phyloP scores from a whole-genome alignment of 2,329 filamentous ascomycete species.

The Penicillium sclerotiorum region DNA sequence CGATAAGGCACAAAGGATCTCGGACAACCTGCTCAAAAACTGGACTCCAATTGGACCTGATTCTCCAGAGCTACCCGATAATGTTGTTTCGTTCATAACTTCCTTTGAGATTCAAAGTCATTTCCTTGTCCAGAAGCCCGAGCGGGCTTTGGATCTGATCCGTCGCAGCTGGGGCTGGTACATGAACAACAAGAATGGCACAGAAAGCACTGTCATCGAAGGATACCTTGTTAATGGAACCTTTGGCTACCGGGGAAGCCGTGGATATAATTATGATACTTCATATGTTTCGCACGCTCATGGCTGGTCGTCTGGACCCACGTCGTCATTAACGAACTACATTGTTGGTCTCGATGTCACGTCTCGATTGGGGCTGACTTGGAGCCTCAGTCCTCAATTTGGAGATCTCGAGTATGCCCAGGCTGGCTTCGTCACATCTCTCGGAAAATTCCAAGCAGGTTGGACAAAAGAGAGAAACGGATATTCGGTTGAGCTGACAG shows the following conservation, averaged over 20 bases:
- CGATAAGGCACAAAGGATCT: slow-evolving; percentile 45
- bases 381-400: slow-evolving; percentile 49
- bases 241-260: slow-evolving; percentile 58
- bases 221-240: slow-evolving; percentile 60
- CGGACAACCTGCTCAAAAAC: slow-evolving; percentile 50
- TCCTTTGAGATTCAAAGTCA: slow-evolving; percentile 64
- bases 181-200: slow-evolving; percentile 59
- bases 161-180: slow-evolving; percentile 64
- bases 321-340: slow-evolving; percentile 48
- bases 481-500: slow-evolving; percentile 24
- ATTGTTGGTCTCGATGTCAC: slow-evolving; percentile 49
- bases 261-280: slow-evolving; percentile 56
- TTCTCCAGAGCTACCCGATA: slow-evolving; percentile 59
- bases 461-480: slow-evolving; percentile 19
- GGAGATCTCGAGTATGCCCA: slow-evolving; percentile 48
- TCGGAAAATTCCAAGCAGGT: slow-evolving; percentile 44
- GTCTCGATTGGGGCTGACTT: slow-evolving; percentile 43
- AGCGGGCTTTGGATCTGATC: slow-evolving; percentile 59
- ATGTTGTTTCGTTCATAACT: slow-evolving; percentile 61
- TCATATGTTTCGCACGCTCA: slow-evolving; percentile 48
- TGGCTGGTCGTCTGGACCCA: slow-evolving; percentile 49
- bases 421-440: slow-evolving; percentile 50
- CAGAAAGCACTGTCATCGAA: slow-evolving; percentile 61
- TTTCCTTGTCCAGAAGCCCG: slow-evolving; percentile 50
- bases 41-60: slow-evolving; percentile 61